phyloP scores from a whole-genome alignment of 768 basidiomycete genomes.

The Strobilomyces confusus region DNA sequence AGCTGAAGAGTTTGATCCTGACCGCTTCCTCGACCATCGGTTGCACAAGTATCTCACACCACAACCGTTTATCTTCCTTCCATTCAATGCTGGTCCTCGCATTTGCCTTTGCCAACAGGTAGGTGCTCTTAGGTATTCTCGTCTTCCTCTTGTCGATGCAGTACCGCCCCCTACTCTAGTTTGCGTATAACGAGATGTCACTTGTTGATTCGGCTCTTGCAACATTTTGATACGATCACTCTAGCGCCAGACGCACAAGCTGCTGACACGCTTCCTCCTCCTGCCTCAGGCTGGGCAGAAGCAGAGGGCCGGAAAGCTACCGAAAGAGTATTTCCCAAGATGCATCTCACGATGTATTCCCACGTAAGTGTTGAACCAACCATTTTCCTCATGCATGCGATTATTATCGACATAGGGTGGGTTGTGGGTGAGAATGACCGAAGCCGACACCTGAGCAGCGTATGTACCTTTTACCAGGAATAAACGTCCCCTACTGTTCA shows the following conservation, averaged over 20 bases:
- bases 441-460: conserved; percentile 10
- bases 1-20: conserved; percentile 69
- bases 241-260: conserved; percentile 46
- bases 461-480: too few species aligned
- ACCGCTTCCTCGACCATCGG: conserved; percentile 64
- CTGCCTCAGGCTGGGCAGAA: conserved; percentile 44
- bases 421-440: conserved; percentile 46
- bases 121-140: neutral
- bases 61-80: conserved; percentile 69
- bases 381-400: neutral
- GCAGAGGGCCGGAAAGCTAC: conserved; percentile 44
- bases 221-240: conserved; percentile 47
- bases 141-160: neutral
- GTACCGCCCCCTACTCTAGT: conserved; percentile 27
- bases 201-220: conserved; percentile 61
- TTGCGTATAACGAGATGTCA: conserved; percentile 57
- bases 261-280: conserved; percentile 42
- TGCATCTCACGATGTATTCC: conserved; percentile 52
- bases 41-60: conserved; percentile 57
- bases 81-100: conserved; percentile 55
- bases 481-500: neutral
- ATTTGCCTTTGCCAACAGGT: conserved; percentile 57
- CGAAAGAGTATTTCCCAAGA: conserved; percentile 50
- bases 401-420: conserved; percentile 38
- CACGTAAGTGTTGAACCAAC: conserved; percentile 29